Base-by-base conservation (phyloP, 176 grass and related monocot species). In the Lolium perenne region DNA sequence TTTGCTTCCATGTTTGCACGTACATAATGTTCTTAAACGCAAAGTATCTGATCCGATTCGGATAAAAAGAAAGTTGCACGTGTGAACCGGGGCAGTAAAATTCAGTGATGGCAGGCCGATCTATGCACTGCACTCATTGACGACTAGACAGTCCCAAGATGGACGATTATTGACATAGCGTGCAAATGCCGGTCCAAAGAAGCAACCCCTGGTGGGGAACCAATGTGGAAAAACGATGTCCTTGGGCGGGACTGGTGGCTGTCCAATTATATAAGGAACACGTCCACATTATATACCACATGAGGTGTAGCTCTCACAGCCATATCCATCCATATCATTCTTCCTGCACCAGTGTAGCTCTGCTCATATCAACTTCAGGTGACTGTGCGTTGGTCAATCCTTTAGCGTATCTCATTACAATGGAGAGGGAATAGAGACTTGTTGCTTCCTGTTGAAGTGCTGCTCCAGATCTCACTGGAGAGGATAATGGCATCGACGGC, bases 191-290 rank as follows among this genome's bases (percentile, higher is more conserved):
- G 65, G 83, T 86, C 88, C 78, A 82, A 89, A 86, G 69, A 14
- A 76, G 83, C 88, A 64, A 60, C 50, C 40, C 82, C 70, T 77
- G 48, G 88, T 85, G 83, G 83, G 59, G 77, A 69, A 81, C 77
- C 75, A n/a, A 40, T 67, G 68, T 76, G 23, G 77, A 76, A 69
- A 86, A 81, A 61, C 3, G 59, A 6, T 20, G 76, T 38, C 83
- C 58, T 68, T 32, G 72, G 57, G 20, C 6, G 56, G 15, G 48
- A 21, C 23, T 8, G 29, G 26, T 40, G 29, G 71, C 76, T 89
- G 88, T 43, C 76, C 84, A 57, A 43, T 82, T 38, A 77, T 79
- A 53, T 74, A 13, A 15, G 71, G 50, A 76, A 18, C 73, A 83
- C 74, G 46, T 16, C 74, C 73, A 23, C 47, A 50, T 23, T 21